Evolutionary conservation across 2,329 filamentous ascomycete species (phyloP).

Genomic region (Zymoseptoria tritici): DNA sequence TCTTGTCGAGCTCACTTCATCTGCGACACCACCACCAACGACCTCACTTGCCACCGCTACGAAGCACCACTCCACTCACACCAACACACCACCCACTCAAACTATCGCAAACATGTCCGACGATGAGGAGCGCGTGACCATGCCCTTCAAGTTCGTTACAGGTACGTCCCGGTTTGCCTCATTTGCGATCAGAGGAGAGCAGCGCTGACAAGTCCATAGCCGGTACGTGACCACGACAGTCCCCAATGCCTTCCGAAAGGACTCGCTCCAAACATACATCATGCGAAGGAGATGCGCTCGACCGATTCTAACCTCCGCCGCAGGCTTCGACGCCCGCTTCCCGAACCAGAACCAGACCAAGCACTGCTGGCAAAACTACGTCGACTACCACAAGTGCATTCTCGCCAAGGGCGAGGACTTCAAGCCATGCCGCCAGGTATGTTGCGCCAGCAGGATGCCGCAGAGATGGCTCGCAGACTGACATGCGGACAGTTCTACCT

Average conservation of each 20-base stretch:
- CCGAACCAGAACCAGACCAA: slow-evolving; percentile 97
- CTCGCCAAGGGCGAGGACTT: slow-evolving; percentile 98
- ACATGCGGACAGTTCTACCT: slow-evolving; percentile 67
- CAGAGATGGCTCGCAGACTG: background rate
- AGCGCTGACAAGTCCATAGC: slow-evolving; percentile 24
- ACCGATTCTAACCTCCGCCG: slow-evolving; percentile 2
- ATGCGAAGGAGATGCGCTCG: background rate
- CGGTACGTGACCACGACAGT: slow-evolving; percentile 21
- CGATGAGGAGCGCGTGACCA: slow-evolving; percentile 82
- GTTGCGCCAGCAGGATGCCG: slow-evolving; percentile 7
- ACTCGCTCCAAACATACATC: background rate
- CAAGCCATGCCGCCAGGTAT: slow-evolving; percentile 90
- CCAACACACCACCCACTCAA: slow-evolving; percentile 9
- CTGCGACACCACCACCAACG: slow-evolving; percentile 1
- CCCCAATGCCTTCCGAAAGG: background rate
- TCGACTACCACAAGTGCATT: slow-evolving; percentile 99
- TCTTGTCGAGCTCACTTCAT: background rate
- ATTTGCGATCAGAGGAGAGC: background rate
- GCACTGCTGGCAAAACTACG: slow-evolving; percentile 99
- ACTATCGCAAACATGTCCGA: slow-evolving; percentile 73
- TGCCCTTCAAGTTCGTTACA: slow-evolving; percentile 99
- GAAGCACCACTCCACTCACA: slow-evolving; percentile 12
- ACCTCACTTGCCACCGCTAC: slow-evolving; percentile 13
- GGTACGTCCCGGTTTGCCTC: slow-evolving; percentile 52
- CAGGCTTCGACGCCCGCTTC: slow-evolving; percentile 98